Evolutionary conservation across 495 filamentous ascomycete genomes (phyloP), one percentile per base, ranked within the genome.

Genomic region (Coniosporium apollinis): DNA sequence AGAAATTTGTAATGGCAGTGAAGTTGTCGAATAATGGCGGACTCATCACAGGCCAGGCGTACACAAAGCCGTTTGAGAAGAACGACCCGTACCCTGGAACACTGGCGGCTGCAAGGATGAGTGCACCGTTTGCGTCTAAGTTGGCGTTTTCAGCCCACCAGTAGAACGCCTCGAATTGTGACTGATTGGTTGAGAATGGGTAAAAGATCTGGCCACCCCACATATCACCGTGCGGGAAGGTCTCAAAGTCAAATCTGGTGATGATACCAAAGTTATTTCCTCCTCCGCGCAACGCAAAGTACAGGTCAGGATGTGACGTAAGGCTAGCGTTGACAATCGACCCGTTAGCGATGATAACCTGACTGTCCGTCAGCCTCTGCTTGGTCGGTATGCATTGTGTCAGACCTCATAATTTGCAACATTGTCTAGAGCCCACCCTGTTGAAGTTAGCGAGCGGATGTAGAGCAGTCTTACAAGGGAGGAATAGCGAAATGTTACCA

Each of bases 251-350:
- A 26, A 58, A 52, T 1, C 37, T 29, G 0, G 57, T 60, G 7
- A 66, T 49, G 25, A 66, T 45, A n/a, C 62, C 59, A 26, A 66
- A 62, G 42, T 62, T 63, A 19, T 50, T 54, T 16, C 51, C 51
- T 8, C 57, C 59, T n/a, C 60, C 63, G 22, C 52, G 46, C 14
- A 65, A 42, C 6, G 56, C 62, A 36, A 43, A 47, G 13, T 50
- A 60, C 0, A 65, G 54, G 19, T 64, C 56, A 0, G 47, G 44
- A 39, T 62, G 33, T 7, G 30, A 25, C 1, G 32, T 34, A 3
- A 26, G 21, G 37, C 45, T 50, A 16, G 38, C 55, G 13, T 50
- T 41, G 18, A 52, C 28, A 15, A 56, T 36, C 8, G 18, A 15
- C 8, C 54, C 48, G 28, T 20, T 24, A 5, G 52, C 47, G 11